Conservation (phyloP, 1,284 basidiomycete species). For the Coniferiporia sulphurascens region DNA sequence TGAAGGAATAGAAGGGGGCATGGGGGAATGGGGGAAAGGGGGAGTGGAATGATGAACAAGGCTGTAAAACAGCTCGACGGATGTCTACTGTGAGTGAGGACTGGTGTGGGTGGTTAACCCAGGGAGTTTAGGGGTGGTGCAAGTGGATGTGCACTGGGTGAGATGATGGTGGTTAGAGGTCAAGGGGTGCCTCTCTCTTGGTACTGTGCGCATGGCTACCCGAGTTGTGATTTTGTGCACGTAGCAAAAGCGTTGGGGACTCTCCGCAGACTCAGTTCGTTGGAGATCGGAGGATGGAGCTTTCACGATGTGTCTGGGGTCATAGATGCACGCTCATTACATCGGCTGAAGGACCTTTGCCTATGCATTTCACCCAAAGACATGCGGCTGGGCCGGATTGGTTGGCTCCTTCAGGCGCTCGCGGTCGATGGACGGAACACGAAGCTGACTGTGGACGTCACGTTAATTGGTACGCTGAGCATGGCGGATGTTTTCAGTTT, state of each 20-base stretch:
- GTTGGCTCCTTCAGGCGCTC: conserved; percentile 17
- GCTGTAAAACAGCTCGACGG: too few relatives aligned
- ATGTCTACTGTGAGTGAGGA: too few relatives aligned
- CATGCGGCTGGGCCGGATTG: conserved; percentile 13
- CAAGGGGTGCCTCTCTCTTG: too few relatives aligned
- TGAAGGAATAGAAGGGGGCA: too few relatives aligned
- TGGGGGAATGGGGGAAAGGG: too few relatives aligned
- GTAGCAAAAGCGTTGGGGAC: conserved; percentile 5
- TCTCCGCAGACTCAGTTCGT: conserved; percentile 5
- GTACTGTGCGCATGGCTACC: conserved; percentile 17
- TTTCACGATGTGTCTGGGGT: conserved; percentile 12
- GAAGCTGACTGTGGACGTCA: conserved; percentile 14
- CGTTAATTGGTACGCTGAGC: conserved; percentile 14
- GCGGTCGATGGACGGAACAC: conserved; percentile 1
- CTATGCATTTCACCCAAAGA: conserved; percentile 15
- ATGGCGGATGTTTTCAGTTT: conserved; percentile 6
- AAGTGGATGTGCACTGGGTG: too few relatives aligned
- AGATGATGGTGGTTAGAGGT: too few relatives aligned
- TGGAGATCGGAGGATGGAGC: conserved; percentile 17
- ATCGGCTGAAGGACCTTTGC: conserved; percentile 4
- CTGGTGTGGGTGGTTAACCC: too few relatives aligned
- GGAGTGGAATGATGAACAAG: too few relatives aligned
- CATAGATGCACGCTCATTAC: background rate
- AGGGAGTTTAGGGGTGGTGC: too few relatives aligned
- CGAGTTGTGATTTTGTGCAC: conserved; percentile 14